These are phyloP conservation scores for Acacia acuminata DNA, from an alignment of 306 rosid genomes.

Conservation along the genomic window DNA sequence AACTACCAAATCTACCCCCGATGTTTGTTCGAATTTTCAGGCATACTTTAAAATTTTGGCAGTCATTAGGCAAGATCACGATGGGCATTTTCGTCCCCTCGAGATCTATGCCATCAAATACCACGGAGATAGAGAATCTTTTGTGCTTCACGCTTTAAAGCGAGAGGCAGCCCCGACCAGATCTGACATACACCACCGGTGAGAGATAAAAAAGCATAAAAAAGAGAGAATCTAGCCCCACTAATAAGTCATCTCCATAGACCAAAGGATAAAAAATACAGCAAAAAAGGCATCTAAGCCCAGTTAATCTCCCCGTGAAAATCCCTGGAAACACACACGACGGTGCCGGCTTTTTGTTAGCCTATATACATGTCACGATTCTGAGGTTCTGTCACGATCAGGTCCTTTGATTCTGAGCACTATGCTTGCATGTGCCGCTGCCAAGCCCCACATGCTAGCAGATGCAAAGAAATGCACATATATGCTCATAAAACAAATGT, in stretches of 20 bases:
- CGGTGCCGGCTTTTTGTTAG: not conserved
- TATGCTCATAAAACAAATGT: constrained; percentile 15
- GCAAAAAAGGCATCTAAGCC: not conserved
- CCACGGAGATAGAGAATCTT: constrained; percentile 50
- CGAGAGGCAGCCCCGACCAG: constrained; percentile 37
- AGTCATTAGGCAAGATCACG: constrained; percentile 19
- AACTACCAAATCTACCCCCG: constrained; percentile 35
- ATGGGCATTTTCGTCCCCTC: constrained; percentile 55
- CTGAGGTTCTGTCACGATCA: not conserved
- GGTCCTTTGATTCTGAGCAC: constrained; percentile 24
- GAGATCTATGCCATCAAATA: constrained; percentile 64
- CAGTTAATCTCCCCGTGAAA: not conserved
- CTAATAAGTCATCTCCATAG: not conserved
- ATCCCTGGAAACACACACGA: constrained; percentile 13
- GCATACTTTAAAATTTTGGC: constrained; percentile 14
- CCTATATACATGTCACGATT: not conserved
- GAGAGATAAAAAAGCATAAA: constrained; percentile 24
- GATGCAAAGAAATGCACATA: not conserved
- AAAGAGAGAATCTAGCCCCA: constrained; percentile 37
- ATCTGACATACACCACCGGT: constrained; percentile 46
- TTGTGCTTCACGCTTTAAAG: constrained; percentile 67
- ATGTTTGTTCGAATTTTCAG: constrained; percentile 27
- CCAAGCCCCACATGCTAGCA: constrained; percentile 33
- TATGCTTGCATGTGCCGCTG: constrained; percentile 36
- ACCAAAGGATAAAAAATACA: constrained; percentile 22